These are phyloP conservation scores for Suhomyces canberraensis DNA, from an alignment of 805 yeast genomes.

Conservation along the genomic window DNA sequence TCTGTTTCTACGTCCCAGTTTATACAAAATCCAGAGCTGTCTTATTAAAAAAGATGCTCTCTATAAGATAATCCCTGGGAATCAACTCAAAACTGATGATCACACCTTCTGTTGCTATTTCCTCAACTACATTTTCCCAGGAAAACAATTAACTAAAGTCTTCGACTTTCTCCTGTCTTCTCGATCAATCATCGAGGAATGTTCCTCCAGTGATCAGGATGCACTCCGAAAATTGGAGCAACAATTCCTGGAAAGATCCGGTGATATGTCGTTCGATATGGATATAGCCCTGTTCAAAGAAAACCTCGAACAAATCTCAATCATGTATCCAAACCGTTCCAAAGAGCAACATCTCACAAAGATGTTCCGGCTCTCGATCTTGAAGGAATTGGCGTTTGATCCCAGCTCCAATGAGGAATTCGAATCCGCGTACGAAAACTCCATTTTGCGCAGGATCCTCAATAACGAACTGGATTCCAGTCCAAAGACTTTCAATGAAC, in stretches of 20 bases:
- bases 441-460: conserved; percentile 12
- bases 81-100: conserved; percentile 2
- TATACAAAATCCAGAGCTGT: conserved; percentile 2
- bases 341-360: conserved; percentile 1
- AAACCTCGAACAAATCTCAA: conserved; percentile 2
- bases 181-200: not conserved
- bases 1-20: conserved; percentile 5
- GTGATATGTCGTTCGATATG: conserved; percentile 5
- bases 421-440: conserved; percentile 14
- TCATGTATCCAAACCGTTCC: conserved; percentile 2
- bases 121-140: conserved; percentile 7
- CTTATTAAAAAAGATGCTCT: not conserved
- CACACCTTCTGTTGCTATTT: conserved; percentile 5
- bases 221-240: not conserved
- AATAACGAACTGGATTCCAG: conserved; percentile 11
- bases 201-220: not conserved
- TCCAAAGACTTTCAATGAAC: conserved; percentile 14
- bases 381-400: conserved; percentile 9
- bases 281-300: conserved; percentile 2
- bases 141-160: conserved; percentile 3
- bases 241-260: not conserved
- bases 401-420: conserved; percentile 10
- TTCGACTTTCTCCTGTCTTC: not conserved
- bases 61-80: not conserved
- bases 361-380: conserved; percentile 7